Base-by-base conservation (phyloP, 345 rosid species). In the Syzygium jambos region DNA sequence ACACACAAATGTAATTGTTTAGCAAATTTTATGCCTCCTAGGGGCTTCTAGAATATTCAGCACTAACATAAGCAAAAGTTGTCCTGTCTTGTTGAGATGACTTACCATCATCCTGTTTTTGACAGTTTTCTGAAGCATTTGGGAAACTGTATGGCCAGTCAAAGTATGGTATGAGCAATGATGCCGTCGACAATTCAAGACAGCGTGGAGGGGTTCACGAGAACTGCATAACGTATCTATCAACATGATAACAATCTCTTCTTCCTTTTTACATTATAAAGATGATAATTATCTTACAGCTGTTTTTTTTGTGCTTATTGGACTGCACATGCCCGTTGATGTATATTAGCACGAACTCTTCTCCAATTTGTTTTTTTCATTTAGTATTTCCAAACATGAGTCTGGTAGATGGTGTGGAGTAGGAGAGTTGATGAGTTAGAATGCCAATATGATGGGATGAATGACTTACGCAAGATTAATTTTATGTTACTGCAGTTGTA, bases 101-200 rank as follows among this genome's bases (percentile, higher is more conserved):
- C 49, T 29, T 84, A 57, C 61, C 8, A 25, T 53, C 30, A 7
- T 80, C 38, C 49, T 83, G 7, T 23, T 55, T 61, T 85, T 89
- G 85, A 85, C 92, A 96, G 99, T 93, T 98, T 85, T 95, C 98
- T 27, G 99, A 93, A 92, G 99, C 99, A 87, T 95, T 98, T 93
- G 97, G 98, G 86, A 98, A 98, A 90, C 92, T 98, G 52, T 98
- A 98, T 68, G 95, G 98, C 88, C 99, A 95, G 87, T 92, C 99
- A 22, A 96, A 93, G 94, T 86, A 90, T 85, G 94, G 97, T 86
- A 89, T 87, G 83, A 91, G 91, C 92, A 94, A 93, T 86, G 98
- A 98, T 51, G 90, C 92, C 15, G 89, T 86, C 15, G 97, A 95
- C 65, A 87, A 94, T 88, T 92, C 96, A 68, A 92, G 92, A 90